Percentiles rank a stretch among this genome's conserved stretches.
These are phyloP conservation scores for Triticum monococcum DNA, from an alignment of 176 grass and related monocot genomes.

Conservation along the genomic window DNA sequence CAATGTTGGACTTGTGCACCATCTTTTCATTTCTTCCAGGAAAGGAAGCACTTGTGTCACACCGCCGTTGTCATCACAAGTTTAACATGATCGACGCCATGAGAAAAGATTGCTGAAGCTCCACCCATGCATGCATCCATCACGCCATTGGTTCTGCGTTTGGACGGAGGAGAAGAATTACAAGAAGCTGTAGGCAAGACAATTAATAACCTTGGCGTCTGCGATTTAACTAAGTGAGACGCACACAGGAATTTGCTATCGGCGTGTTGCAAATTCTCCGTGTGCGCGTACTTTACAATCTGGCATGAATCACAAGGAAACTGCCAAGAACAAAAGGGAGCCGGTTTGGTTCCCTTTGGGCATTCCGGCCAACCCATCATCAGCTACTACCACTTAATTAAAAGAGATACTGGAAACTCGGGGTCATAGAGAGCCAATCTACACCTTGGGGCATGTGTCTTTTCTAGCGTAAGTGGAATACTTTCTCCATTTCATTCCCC, in stretches of 20 bases:
- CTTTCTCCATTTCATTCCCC: conserved; percentile 2
- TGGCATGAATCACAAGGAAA: background rate
- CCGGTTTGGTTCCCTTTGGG: background rate
- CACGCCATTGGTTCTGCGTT: background rate
- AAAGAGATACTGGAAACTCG: background rate
- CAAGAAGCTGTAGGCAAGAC: background rate
- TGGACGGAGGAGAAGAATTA: background rate
- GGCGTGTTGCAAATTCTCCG: background rate
- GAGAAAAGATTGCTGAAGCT: no score
- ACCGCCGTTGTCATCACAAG: no score
- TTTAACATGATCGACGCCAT: no score
- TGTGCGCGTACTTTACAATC: background rate
- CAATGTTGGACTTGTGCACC: background rate
- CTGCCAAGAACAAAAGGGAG: background rate
- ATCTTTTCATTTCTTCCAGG: background rate
- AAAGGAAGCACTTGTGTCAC: background rate
- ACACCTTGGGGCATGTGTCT: background rate
- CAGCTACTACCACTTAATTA: background rate
- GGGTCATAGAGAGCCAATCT: background rate
- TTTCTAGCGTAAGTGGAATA: background rate
- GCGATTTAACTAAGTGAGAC: background rate
- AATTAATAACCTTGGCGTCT: background rate
- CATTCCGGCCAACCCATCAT: background rate
- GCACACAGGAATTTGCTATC: background rate
- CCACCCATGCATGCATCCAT: background rate